Evolutionary conservation across 306 rosid genomes (phyloP).

Genomic region (Inga laurina): DNA sequence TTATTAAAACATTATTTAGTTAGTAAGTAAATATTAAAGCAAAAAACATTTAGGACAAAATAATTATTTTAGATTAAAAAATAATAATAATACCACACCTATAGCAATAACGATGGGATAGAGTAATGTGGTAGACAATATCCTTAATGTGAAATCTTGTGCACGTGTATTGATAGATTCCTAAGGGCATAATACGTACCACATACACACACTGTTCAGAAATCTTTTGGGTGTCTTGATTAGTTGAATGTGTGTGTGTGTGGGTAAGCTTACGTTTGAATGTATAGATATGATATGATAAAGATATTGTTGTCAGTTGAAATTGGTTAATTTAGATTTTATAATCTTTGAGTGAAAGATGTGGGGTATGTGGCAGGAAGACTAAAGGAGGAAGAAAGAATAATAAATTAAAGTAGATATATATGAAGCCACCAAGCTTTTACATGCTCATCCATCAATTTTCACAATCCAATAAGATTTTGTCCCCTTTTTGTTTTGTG

Average conservation of each 20-base stretch:
- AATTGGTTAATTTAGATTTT: background rate
- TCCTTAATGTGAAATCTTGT: background rate
- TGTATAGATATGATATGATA: background rate
- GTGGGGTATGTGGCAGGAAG: background rate
- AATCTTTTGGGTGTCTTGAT: background rate
- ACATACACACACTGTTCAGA: background rate
- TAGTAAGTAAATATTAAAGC: too few relatives aligned
- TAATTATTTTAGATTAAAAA: too few relatives aligned
- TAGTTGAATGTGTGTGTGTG: background rate
- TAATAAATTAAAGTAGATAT: background rate
- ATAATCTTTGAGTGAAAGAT: background rate
- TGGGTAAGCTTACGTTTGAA: background rate
- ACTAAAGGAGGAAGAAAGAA: background rate
- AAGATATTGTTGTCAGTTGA: background rate
- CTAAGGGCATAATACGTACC: background rate
- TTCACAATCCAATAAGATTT: background rate
- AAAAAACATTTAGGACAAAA: background rate
- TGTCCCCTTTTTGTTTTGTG: constrained; percentile 6
- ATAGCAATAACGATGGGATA: too few relatives aligned
- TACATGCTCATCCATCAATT: background rate
- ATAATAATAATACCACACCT: too few relatives aligned
- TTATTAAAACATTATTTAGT: too few relatives aligned
- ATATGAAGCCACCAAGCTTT: background rate
- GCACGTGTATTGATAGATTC: background rate
- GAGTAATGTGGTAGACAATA: background rate